These are phyloP conservation scores for Venturiaceae sp. DNA, from an alignment of 2,329 filamentous ascomycete species.

Conservation along the genomic window DNA sequence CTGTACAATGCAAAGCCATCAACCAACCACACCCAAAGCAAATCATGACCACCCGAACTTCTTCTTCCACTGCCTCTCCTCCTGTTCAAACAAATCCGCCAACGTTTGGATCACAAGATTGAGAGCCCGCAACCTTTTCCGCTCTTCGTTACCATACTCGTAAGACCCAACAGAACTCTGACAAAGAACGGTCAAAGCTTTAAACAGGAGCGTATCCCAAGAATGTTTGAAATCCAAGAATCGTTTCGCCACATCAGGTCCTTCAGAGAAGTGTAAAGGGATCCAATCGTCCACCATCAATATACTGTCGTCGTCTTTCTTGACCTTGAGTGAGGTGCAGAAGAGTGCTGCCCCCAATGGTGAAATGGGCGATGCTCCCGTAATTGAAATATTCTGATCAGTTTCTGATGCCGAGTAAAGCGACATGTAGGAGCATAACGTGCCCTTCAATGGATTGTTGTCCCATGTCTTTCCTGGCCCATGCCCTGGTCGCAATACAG, in stretches of 20 bases:
- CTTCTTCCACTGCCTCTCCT: slow-evolving; percentile 1
- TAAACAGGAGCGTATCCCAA: neutral
- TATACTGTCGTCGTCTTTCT: neutral
- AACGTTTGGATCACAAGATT: neutral
- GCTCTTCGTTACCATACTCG: neutral
- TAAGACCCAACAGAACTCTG: neutral
- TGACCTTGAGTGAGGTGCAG: slow-evolving; percentile 14
- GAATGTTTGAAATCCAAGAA: slow-evolving; percentile 5
- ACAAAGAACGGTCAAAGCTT: neutral
- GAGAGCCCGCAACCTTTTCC: neutral
- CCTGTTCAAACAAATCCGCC: slow-evolving; percentile 2
- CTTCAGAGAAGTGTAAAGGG: neutral
- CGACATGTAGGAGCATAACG: slow-evolving; percentile 7
- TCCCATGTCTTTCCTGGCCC: slow-evolving; percentile 3
- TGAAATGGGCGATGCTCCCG: slow-evolving; percentile 16
- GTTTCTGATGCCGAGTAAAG: slow-evolving; percentile 9
- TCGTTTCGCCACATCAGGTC: neutral
- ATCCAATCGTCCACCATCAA: slow-evolving; percentile 6
- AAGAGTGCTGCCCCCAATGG: slow-evolving; percentile 20
- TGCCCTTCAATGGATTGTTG: slow-evolving; percentile 2
- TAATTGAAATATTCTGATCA: slow-evolving; percentile 12
- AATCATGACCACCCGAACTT: neutral
- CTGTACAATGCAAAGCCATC: too few species aligned
- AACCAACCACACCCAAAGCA: too few species aligned
- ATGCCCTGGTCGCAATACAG: slow-evolving; percentile 7